phyloP scores from a whole-genome alignment of 768 basidiomycete species.

The Terana coerulea region DNA sequence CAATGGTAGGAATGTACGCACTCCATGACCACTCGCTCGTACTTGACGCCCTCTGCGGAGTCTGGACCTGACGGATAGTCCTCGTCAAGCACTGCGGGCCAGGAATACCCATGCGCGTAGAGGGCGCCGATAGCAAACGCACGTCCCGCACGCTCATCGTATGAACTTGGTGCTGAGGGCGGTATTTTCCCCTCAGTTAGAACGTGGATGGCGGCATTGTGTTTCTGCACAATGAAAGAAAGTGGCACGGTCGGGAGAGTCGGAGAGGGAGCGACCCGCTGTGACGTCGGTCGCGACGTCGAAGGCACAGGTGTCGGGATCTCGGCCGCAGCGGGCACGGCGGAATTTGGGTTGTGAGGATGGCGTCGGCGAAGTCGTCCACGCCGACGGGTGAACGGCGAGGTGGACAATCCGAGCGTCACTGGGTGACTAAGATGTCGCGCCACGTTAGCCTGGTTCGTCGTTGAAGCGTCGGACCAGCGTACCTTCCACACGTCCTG shows the following conservation, averaged over 20 bases:
- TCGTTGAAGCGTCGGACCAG: not conserved
- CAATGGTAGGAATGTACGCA: conserved; percentile 16
- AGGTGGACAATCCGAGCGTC: conserved; percentile 67
- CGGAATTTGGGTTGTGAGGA: conserved; percentile 5
- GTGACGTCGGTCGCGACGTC: not conserved
- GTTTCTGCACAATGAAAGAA: conserved; percentile 22
- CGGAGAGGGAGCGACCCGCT: conserved; percentile 9
- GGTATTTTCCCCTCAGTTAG: conserved; percentile 11
- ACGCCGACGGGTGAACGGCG: conserved; percentile 77
- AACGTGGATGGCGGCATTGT: conserved; percentile 23
- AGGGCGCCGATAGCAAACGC: conserved; percentile 24
- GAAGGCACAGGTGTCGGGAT: not conserved
- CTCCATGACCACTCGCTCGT: conserved; percentile 28
- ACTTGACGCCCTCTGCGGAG: conserved; percentile 28
- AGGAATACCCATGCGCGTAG: conserved; percentile 33
- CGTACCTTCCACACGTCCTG: conserved; percentile 68
- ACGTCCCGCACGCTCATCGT: conserved; percentile 14
- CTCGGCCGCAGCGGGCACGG: not conserved
- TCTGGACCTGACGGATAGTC: conserved; percentile 25
- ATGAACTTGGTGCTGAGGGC: not conserved
- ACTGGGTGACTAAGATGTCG: conserved; percentile 41
- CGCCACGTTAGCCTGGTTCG: not conserved
- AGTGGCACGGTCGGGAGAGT: conserved; percentile 9
- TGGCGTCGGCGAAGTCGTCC: conserved; percentile 54
- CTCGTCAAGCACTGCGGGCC: conserved; percentile 42